Conservation (phyloP, 345 rosid genomes). For the Eutrema japonicum region DNA sequence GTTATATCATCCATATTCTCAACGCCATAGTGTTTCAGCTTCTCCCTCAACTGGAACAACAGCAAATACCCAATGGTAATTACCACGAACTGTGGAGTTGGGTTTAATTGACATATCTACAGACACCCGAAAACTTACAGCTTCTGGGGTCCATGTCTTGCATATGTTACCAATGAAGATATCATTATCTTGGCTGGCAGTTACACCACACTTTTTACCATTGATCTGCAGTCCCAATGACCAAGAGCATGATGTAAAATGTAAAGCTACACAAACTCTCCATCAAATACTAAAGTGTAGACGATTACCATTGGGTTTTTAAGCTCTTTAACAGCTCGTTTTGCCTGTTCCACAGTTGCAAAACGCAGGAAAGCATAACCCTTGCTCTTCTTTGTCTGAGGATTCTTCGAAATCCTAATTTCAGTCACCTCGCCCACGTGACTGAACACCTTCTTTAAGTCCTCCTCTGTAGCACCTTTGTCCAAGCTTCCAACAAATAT, state of each 20-base stretch:
- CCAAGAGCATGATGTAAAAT: slow-evolving; percentile 43
- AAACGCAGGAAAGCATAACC: slow-evolving; percentile 98
- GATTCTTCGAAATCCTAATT: slow-evolving; percentile 86
- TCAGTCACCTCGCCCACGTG: slow-evolving; percentile 86
- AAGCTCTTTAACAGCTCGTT: slow-evolving; percentile 76
- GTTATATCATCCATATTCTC: slow-evolving; percentile 86
- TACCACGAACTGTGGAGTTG: slow-evolving; percentile 38
- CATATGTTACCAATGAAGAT: slow-evolving; percentile 95
- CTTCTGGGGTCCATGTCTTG: slow-evolving; percentile 93
- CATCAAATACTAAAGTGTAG: slow-evolving; percentile 44
- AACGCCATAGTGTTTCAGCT: slow-evolving; percentile 94
- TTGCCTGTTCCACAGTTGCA: slow-evolving; percentile 92
- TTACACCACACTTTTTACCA: slow-evolving; percentile 96
- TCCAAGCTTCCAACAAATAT: slow-evolving; percentile 95
- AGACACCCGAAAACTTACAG: slow-evolving; percentile 70
- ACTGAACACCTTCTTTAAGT: slow-evolving; percentile 75
- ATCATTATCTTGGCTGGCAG: slow-evolving; percentile 93
- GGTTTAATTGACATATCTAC: slow-evolving; percentile 40
- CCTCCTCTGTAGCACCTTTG: slow-evolving; percentile 83
- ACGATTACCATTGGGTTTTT: slow-evolving; percentile 86
- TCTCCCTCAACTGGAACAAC: slow-evolving; percentile 83
- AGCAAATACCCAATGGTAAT: slow-evolving; percentile 46
- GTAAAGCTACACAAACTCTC: slow-evolving; percentile 43
- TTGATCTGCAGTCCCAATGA: slow-evolving; percentile 78
- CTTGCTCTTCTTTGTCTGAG: slow-evolving; percentile 90